A percentile compares a stretch with the other conserved stretches of the same genome.
Evolutionary conservation across 495 filamentous ascomycete species (phyloP).

Genomic region (Pyronema omphalodes): DNA sequence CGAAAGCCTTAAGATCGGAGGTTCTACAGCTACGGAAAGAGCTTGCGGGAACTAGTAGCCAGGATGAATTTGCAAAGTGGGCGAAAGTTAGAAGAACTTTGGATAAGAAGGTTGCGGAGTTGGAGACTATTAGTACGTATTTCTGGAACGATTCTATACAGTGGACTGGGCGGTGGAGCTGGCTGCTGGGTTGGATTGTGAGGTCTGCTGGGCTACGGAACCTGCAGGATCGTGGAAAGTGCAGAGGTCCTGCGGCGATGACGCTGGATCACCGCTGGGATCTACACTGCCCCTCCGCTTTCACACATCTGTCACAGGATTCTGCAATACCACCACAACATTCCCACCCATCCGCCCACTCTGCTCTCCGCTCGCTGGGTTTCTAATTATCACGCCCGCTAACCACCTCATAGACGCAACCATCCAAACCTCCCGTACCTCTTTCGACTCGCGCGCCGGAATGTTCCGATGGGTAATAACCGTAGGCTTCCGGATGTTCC

Average conservation of each 20-base stretch:
- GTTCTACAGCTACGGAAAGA: slow-evolving; percentile 61
- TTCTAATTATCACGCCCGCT: too few species aligned
- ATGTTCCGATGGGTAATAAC: slow-evolving; percentile 56
- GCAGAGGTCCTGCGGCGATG: too few species aligned
- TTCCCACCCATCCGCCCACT: too few species aligned
- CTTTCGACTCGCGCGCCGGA: slow-evolving; percentile 54
- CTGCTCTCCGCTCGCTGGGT: too few species aligned
- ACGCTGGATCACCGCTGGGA: too few species aligned
- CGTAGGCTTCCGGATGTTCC: slow-evolving; percentile 60
- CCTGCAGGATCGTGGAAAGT: too few species aligned
- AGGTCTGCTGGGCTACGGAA: too few species aligned
- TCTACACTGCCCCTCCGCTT: too few species aligned
- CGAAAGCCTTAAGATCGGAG: slow-evolving; percentile 46
- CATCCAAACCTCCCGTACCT: slow-evolving; percentile 38
- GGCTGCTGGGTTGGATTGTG: too few species aligned
- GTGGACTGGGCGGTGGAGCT: too few species aligned
- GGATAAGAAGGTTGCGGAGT: slow-evolving; percentile 65
- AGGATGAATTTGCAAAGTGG: slow-evolving; percentile 97
- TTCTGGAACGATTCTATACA: not conserved
- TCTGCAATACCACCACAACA: not conserved
- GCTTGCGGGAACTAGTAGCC: slow-evolving; percentile 69
- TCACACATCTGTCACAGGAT: too few species aligned
- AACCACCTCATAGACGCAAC: slow-evolving; percentile 12
- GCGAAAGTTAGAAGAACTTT: slow-evolving; percentile 68
- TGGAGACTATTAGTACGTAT: slow-evolving; percentile 62